phyloP scores from a whole-genome alignment of 2,329 filamentous ascomycete species.

The Xylariomycetidae sp. region DNA sequence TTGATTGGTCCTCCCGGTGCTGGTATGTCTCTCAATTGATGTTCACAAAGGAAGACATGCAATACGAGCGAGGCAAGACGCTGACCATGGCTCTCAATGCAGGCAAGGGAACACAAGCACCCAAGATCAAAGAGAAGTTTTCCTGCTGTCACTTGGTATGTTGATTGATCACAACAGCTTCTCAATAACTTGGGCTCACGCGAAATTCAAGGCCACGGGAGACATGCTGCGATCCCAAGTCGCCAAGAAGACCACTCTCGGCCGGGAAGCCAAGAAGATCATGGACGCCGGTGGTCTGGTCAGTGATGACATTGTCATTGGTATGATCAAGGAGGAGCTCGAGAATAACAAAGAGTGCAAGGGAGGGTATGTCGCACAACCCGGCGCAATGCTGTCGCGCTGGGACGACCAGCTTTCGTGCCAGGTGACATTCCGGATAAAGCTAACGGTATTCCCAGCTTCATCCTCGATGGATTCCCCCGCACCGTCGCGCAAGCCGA shows the following conservation, averaged over 20 bases:
- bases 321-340: slow-evolving; percentile 98
- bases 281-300: slow-evolving; percentile 98
- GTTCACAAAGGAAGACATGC: background rate
- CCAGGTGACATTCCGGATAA: too few species aligned
- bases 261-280: slow-evolving; percentile 98
- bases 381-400: too few species aligned
- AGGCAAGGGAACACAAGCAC: slow-evolving; percentile 99
- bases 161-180: slow-evolving; percentile 5
- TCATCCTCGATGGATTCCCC: slow-evolving; percentile 98
- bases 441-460: slow-evolving; percentile 62
- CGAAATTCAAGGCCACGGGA: slow-evolving; percentile 72
- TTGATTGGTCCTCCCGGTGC: slow-evolving; percentile 96
- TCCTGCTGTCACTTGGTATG: slow-evolving; percentile 93
- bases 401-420: too few species aligned
- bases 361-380: slow-evolving; percentile 81
- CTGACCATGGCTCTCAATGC: slow-evolving; percentile 5
- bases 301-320: slow-evolving; percentile 98
- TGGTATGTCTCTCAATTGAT: slow-evolving; percentile 57
- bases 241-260: slow-evolving; percentile 91
- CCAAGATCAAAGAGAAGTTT: slow-evolving; percentile 97
- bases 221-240: slow-evolving; percentile 99
- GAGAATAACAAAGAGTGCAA: slow-evolving; percentile 92
- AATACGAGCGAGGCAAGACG: background rate
- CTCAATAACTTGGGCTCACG: background rate
- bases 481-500: slow-evolving; percentile 94